Conservation (phyloP, 2,329 filamentous ascomycete genomes). For the Penicillium decumbens region DNA sequence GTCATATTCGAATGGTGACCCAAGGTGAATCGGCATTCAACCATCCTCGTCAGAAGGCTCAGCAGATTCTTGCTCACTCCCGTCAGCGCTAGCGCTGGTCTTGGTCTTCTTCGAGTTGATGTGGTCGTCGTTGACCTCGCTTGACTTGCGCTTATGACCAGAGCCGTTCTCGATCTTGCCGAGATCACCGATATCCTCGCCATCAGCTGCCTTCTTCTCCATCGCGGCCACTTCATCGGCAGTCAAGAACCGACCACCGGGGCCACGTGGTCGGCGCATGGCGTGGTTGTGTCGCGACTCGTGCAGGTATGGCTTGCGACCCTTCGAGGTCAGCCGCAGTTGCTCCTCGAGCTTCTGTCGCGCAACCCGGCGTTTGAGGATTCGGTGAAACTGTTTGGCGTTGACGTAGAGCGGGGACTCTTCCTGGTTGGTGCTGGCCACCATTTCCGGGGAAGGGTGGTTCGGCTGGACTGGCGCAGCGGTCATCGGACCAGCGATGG, state of each 20-base stretch:
- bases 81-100: constrained; percentile 48
- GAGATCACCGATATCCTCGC: constrained; percentile 29
- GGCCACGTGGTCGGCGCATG: constrained; percentile 89
- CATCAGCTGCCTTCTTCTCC: constrained; percentile 58
- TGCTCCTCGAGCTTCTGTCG: constrained; percentile 92
- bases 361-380: constrained; percentile 87
- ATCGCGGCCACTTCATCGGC: constrained; percentile 92
- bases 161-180: constrained; percentile 36
- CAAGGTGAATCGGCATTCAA: constrained; percentile 18
- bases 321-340: constrained; percentile 85
- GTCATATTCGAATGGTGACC: not conserved
- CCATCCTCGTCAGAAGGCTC: constrained; percentile 50
- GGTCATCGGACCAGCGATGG: constrained; percentile 49
- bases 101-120: constrained; percentile 50
- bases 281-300: constrained; percentile 97
- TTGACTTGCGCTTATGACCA: constrained; percentile 51
- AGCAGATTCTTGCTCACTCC: constrained; percentile 49
- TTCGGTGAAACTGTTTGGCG: constrained; percentile 97
- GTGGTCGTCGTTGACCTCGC: constrained; percentile 43
- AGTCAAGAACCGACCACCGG: constrained; percentile 90
- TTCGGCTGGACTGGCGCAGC: constrained; percentile 57
- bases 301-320: constrained; percentile 92
- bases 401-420: constrained; percentile 97
- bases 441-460: constrained; percentile 74
- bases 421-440: constrained; percentile 61